Conservation (phyloP, 805 yeast species). For the Aciculoconidium aculeatum region DNA sequence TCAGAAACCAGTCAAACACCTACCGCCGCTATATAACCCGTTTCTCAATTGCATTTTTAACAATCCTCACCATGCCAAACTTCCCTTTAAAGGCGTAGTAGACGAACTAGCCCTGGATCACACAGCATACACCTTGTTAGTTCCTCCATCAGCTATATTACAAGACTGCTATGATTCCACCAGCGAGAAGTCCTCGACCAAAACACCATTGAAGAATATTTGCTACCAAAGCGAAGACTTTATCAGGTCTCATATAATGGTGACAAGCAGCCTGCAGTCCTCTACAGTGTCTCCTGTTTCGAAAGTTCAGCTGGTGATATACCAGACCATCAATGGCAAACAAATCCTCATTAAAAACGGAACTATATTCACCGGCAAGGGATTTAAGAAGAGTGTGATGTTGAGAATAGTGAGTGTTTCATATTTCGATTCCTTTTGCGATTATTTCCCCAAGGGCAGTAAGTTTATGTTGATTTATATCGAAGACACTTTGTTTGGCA, state of each 20-base stretch:
- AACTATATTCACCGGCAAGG: slow-evolving; percentile 49
- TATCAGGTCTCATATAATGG: slow-evolving; percentile 55
- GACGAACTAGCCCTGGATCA: slow-evolving; percentile 38
- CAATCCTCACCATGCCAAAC: slow-evolving; percentile 41
- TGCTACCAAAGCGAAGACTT: slow-evolving; percentile 54
- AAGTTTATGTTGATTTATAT: slow-evolving; percentile 53
- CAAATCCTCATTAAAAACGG: slow-evolving; percentile 54
- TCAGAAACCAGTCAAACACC: slow-evolving; percentile 28
- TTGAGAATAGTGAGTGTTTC: slow-evolving; percentile 40
- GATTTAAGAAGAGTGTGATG: slow-evolving; percentile 44
- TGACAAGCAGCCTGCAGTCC: slow-evolving; percentile 21
- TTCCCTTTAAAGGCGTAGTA: slow-evolving; percentile 45
- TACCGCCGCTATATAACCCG: slow-evolving; percentile 58
- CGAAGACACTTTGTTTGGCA: slow-evolving; percentile 50
- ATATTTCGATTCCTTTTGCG: slow-evolving; percentile 50
- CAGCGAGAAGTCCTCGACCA: slow-evolving; percentile 13
- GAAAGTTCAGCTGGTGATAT: slow-evolving; percentile 37
- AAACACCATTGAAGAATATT: slow-evolving; percentile 40
- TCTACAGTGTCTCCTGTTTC: slow-evolving; percentile 19
- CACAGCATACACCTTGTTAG: slow-evolving; percentile 51
- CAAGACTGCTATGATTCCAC: slow-evolving; percentile 26
- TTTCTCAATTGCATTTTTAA: slow-evolving; percentile 61
- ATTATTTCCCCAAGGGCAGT: slow-evolving; percentile 53
- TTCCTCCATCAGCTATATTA: slow-evolving; percentile 53
- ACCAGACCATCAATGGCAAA: slow-evolving; percentile 49